These are phyloP conservation scores for Lodderomyces pseudojiufengensis DNA, from an alignment of 1,139 yeast species.

Conservation along the genomic window DNA sequence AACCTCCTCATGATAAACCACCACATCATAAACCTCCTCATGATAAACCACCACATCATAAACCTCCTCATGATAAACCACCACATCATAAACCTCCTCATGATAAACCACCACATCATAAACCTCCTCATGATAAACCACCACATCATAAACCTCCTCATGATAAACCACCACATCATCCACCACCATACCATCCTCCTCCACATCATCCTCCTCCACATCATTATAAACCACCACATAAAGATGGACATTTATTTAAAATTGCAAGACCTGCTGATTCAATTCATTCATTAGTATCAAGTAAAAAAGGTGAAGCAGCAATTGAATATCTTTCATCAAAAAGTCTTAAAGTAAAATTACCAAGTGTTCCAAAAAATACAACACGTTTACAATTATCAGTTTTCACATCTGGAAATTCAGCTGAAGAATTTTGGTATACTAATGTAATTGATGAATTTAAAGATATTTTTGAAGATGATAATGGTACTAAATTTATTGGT, in stretches of 20 bases:
- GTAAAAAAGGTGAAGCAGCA: constrained; percentile 24
- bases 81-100: constrained; percentile 5
- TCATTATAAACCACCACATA: constrained; percentile 6
- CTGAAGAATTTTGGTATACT: constrained; percentile 82
- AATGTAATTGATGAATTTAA: constrained; percentile 53
- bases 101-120: constrained; percentile 8
- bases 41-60: constrained; percentile 6
- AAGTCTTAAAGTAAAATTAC: constrained; percentile 33
- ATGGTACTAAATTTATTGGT: constrained; percentile 43
- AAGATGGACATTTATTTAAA: constrained; percentile 17
- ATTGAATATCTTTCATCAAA: constrained; percentile 41
- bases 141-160: constrained; percentile 4
- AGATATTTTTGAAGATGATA: constrained; percentile 29
- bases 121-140: constrained; percentile 5
- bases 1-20: constrained; percentile 5
- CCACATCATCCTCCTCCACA: constrained; percentile 6
- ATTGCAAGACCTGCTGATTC: constrained; percentile 28
- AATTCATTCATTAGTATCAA: constrained; percentile 28
- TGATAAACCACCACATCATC: constrained; percentile 5
- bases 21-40: constrained; percentile 6
- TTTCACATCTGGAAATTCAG: constrained; percentile 70
- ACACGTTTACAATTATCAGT: constrained; percentile 57
- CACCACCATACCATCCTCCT: too few species aligned
- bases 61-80: constrained; percentile 4
- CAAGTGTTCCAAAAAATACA: constrained; percentile 45